These are phyloP conservation scores for Acer yangbiense DNA, from an alignment of 345 rosid species.

Conservation along the genomic window DNA sequence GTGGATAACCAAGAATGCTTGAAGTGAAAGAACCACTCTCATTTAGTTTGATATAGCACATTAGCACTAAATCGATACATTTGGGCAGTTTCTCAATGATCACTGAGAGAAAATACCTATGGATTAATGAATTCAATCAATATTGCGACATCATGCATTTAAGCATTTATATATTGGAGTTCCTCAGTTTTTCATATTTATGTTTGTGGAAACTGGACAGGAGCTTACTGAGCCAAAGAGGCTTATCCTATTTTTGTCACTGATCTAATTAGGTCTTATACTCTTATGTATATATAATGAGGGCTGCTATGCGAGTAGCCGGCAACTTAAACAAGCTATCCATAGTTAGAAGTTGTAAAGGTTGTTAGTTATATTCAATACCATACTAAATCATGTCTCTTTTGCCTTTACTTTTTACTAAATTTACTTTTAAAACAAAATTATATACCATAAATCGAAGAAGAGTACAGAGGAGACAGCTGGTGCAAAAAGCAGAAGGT, in stretches of 20 bases:
- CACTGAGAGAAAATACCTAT: neutral
- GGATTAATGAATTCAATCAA: too few relatives aligned
- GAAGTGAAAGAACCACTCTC: neutral
- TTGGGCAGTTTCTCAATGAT: neutral
- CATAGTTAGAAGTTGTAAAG: neutral
- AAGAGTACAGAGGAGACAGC: neutral
- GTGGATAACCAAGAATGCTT: neutral
- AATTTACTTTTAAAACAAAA: neutral
- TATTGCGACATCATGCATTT: neutral
- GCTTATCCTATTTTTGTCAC: neutral
- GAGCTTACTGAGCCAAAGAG: neutral
- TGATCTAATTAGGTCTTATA: neutral
- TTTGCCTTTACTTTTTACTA: neutral
- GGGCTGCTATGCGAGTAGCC: neutral
- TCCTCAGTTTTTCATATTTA: neutral
- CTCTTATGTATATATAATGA: neutral
- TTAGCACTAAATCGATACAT: neutral
- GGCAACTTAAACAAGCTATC: too few relatives aligned
- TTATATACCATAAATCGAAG: neutral
- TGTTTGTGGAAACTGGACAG: neutral
- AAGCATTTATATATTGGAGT: neutral
- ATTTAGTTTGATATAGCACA: conserved; percentile 1
- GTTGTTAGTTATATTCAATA: neutral
- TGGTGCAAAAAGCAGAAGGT: conserved; percentile 1
- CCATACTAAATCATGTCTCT: neutral